These are phyloP conservation scores for Rhododendron mucronatum DNA, from an alignment of 148 eudicot species.

Conservation along the genomic window DNA sequence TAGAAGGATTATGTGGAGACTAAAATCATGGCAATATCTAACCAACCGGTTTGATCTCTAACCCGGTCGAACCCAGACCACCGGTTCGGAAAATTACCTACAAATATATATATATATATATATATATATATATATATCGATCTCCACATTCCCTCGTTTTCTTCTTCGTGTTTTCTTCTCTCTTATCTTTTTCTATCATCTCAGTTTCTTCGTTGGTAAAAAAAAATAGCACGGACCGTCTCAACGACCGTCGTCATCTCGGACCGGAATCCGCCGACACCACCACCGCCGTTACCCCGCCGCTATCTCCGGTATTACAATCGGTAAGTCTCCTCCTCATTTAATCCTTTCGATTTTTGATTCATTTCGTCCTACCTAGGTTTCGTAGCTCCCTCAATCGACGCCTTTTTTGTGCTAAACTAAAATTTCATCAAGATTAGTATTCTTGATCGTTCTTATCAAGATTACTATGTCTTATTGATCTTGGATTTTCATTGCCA, in stretches of 20 bases:
- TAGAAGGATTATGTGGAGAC: no score
- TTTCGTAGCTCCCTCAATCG: conserved; percentile 10
- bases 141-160: background rate
- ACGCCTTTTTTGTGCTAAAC: background rate
- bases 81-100: background rate
- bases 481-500: background rate
- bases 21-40: no score
- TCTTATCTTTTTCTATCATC: background rate
- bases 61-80: background rate
- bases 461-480: background rate
- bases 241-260: conserved; percentile 1
- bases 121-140: no score
- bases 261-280: conserved; percentile 6
- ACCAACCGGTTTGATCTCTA: background rate
- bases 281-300: background rate
- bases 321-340: conserved; percentile 9
- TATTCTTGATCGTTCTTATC: background rate
- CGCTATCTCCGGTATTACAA: background rate
- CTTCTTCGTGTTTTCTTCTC: background rate
- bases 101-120: background rate
- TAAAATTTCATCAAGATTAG: background rate
- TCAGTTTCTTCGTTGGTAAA: background rate
- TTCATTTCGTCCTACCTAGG: conserved; percentile 11
- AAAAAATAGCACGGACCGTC: background rate
- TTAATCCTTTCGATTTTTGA: background rate